phyloP scores from a whole-genome alignment of 1,284 basidiomycete genomes.

The Caloboletus firmus region DNA sequence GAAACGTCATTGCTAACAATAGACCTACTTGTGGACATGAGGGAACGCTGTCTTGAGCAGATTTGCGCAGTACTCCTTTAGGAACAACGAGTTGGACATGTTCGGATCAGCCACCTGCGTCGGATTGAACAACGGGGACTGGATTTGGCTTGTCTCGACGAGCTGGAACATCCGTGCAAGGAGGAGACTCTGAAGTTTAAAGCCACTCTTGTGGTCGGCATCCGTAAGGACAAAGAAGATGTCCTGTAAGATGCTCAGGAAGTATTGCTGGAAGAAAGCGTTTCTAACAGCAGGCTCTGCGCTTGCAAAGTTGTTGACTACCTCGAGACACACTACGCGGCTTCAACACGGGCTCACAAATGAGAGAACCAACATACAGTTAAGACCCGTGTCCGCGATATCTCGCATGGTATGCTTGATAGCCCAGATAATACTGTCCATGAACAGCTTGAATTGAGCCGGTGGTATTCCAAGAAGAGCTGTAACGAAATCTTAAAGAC shows the following conservation, averaged over 20 bases:
- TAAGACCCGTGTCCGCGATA: conserved; percentile 94
- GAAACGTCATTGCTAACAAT: not conserved
- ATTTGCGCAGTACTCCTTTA: conserved; percentile 88
- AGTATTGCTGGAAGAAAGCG: conserved; percentile 89
- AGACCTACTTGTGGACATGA: conserved; percentile 78
- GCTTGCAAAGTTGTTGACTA: conserved; percentile 93
- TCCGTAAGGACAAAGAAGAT: conserved; percentile 98
- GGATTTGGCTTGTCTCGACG: conserved; percentile 81
- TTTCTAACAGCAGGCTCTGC: conserved; percentile 79
- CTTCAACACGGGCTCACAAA: conserved; percentile 8
- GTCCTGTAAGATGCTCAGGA: conserved; percentile 92
- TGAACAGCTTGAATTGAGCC: conserved; percentile 95
- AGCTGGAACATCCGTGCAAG: conserved; percentile 94
- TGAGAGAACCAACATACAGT: conserved; percentile 53
- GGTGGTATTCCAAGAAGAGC: conserved; percentile 87
- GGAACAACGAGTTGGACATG: conserved; percentile 81
- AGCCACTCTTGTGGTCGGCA: conserved; percentile 97
- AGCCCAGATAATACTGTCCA: conserved; percentile 99
- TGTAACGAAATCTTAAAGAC: conserved; percentile 32
- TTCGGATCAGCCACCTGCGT: conserved; percentile 70
- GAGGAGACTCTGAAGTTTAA: conserved; percentile 89
- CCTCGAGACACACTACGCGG: conserved; percentile 82
- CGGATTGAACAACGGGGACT: conserved; percentile 86
- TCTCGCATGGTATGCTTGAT: conserved; percentile 99
- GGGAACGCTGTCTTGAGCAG: conserved; percentile 87